Evolutionary conservation across 2,329 filamentous ascomycete species (phyloP).

Genomic region (Thielaviopsis musarum): DNA sequence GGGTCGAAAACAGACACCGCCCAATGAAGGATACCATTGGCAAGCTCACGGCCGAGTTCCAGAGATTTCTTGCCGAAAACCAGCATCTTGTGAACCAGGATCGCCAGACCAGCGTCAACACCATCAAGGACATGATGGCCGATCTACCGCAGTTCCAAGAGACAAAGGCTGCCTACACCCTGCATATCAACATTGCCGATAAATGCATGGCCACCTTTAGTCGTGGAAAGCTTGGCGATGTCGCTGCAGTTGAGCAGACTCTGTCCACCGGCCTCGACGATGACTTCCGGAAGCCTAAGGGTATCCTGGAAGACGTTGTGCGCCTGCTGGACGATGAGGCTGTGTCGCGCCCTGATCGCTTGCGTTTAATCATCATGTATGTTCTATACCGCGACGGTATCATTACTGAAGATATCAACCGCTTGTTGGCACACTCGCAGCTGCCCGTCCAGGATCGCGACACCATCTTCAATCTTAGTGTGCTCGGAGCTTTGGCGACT

Average conservation of each 20-base stretch:
- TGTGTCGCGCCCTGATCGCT: slow-evolving; percentile 53
- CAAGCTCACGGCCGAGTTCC: slow-evolving; percentile 82
- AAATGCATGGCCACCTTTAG: slow-evolving; percentile 94
- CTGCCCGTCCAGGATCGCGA: slow-evolving; percentile 59
- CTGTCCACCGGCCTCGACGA: slow-evolving; percentile 87
- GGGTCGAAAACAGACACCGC: slow-evolving; percentile 83
- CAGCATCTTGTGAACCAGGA: slow-evolving; percentile 72
- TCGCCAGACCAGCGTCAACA: slow-evolving; percentile 62
- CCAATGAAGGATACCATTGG: slow-evolving; percentile 98
- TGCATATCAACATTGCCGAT: slow-evolving; percentile 92
- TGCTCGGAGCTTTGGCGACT: slow-evolving; percentile 60
- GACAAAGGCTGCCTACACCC: slow-evolving; percentile 84
- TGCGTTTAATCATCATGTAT: slow-evolving; percentile 76
- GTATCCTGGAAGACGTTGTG: slow-evolving; percentile 69
- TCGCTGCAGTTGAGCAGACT: slow-evolving; percentile 78
- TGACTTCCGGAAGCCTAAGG: slow-evolving; percentile 80
- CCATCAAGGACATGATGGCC: slow-evolving; percentile 93
- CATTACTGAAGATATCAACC: slow-evolving; percentile 65
- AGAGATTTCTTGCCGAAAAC: slow-evolving; percentile 79
- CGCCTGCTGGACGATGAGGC: slow-evolving; percentile 75
- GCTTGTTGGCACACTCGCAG: slow-evolving; percentile 67
- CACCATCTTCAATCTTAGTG: slow-evolving; percentile 59
- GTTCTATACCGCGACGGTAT: slow-evolving; percentile 75
- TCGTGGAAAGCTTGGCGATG: slow-evolving; percentile 64
- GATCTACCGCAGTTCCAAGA: slow-evolving; percentile 88